Percentiles rank a stretch among this genome's conserved stretches.
Conservation (phyloP, 2,329 filamentous ascomycete genomes). For the Capronia americana region DNA sequence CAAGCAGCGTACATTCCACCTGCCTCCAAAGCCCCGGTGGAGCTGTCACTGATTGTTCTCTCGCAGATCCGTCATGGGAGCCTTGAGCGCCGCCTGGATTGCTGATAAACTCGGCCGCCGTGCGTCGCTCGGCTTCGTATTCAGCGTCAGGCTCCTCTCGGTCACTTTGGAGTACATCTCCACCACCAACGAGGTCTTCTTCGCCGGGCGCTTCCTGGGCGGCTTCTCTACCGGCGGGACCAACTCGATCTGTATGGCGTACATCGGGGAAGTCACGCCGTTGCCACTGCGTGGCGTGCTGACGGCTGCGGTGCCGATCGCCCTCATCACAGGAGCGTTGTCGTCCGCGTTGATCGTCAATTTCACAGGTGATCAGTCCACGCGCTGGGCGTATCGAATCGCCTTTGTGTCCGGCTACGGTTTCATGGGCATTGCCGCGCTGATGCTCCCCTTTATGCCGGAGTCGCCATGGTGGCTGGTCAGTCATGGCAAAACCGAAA, state of each 20-base stretch:
- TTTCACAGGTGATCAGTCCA: constrained; percentile 49
- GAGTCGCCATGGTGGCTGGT: constrained; percentile 49
- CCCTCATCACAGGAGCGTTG: constrained; percentile 52
- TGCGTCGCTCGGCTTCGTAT: constrained; percentile 36
- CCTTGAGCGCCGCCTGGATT: constrained; percentile 39
- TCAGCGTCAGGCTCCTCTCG: constrained; percentile 29
- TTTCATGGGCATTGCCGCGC: constrained; percentile 40
- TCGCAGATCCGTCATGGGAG: constrained; percentile 21
- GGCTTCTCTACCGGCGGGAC: constrained; percentile 57
- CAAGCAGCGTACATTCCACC: constrained; percentile 24
- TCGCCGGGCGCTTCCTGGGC: constrained; percentile 55
- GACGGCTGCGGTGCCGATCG: constrained; percentile 52
- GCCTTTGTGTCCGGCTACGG: constrained; percentile 53
- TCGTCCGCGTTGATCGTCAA: constrained; percentile 48
- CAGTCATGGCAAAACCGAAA: constrained; percentile 44
- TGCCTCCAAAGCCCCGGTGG: neutral
- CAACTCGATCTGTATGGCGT: constrained; percentile 55
- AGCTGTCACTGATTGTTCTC: neutral
- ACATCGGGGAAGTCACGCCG: constrained; percentile 50
- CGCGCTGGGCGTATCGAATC: constrained; percentile 53
- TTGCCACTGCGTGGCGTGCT: constrained; percentile 57
- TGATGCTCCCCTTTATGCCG: constrained; percentile 37
- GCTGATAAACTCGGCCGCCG: constrained; percentile 53
- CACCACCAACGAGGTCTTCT: constrained; percentile 46
- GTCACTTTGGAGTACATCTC: constrained; percentile 46